Conservation (phyloP, 306 rosid species). For the barrel medic (Medicago truncatula) region DNA sequence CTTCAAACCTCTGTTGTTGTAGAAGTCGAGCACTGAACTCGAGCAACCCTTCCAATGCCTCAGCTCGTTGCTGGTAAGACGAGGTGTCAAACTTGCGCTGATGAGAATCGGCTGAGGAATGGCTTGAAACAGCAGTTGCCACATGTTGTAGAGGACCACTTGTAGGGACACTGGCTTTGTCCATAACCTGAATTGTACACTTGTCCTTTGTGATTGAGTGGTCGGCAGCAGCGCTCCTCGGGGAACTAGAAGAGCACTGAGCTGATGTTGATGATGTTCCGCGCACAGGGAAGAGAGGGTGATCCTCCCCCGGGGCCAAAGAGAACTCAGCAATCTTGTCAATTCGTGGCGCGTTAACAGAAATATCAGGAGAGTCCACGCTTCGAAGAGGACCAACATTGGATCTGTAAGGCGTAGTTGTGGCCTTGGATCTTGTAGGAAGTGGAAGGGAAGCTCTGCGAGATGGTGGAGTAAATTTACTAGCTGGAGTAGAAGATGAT, state of each 20-base stretch:
- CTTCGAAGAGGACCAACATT: constrained; percentile 55
- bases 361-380: constrained; percentile 77
- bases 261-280: constrained; percentile 61
- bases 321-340: constrained; percentile 96
- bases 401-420: constrained; percentile 53
- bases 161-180: constrained; percentile 55
- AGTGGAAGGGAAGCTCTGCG: constrained; percentile 92
- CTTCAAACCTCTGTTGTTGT: constrained; percentile 78
- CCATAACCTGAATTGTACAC: constrained; percentile 74
- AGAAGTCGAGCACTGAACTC: constrained; percentile 92
- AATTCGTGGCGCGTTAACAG: constrained; percentile 89
- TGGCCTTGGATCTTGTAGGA: constrained; percentile 48
- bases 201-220: constrained; percentile 81
- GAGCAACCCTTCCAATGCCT: constrained; percentile 93
- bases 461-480: constrained; percentile 46
- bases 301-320: constrained; percentile 66
- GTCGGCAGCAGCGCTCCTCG: constrained; percentile 51
- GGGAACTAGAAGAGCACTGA: constrained; percentile 69
- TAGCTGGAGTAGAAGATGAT: constrained; percentile 49
- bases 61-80: constrained; percentile 83
- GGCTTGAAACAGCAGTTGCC: constrained; percentile 75
- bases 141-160: constrained; percentile 59
- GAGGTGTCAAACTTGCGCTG: constrained; percentile 73
- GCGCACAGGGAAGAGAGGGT: constrained; percentile 48
- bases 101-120: constrained; percentile 64